A percentile compares a stretch with the other conserved stretches of the same genome.
Evolutionary conservation across 768 basidiomycete genomes (phyloP).

Genomic region (Fistulinella prunicolor): DNA sequence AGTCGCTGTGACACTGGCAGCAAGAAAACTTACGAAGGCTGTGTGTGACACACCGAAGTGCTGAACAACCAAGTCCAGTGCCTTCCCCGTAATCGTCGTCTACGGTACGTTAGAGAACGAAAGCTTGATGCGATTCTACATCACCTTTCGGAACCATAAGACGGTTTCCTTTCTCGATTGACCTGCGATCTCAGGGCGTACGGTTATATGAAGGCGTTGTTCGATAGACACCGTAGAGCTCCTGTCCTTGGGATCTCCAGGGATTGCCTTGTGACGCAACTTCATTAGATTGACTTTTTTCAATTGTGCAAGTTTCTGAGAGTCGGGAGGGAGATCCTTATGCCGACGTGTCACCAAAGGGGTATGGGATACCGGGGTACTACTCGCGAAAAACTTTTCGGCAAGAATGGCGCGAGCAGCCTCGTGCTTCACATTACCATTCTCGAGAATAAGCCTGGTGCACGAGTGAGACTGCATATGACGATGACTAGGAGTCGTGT

Average conservation of each 20-base stretch:
- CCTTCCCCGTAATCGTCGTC: slow-evolving; percentile 57
- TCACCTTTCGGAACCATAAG: slow-evolving; percentile 75
- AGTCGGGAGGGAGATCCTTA: slow-evolving; percentile 43
- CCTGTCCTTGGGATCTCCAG: slow-evolving; percentile 60
- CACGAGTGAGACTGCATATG: slow-evolving; percentile 63
- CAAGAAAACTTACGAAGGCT: slow-evolving; percentile 12
- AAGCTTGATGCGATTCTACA: neutral
- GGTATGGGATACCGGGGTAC: slow-evolving; percentile 17
- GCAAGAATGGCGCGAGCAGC: slow-evolving; percentile 52
- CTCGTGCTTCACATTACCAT: slow-evolving; percentile 36
- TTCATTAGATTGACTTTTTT: slow-evolving; percentile 67
- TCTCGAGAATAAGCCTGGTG: slow-evolving; percentile 18
- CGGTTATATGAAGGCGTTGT: slow-evolving; percentile 58
- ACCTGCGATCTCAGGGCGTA: slow-evolving; percentile 28
- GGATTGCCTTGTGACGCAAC: slow-evolving; percentile 66
- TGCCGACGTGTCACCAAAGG: slow-evolving; percentile 27
- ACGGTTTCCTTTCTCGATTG: slow-evolving; percentile 38
- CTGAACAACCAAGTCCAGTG: slow-evolving; percentile 51
- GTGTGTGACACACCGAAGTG: slow-evolving; percentile 15
- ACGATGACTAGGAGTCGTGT: slow-evolving; percentile 52
- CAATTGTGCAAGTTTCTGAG: slow-evolving; percentile 51
- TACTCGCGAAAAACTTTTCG: slow-evolving; percentile 43
- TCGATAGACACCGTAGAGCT: slow-evolving; percentile 44
- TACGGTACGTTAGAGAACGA: slow-evolving; percentile 25
- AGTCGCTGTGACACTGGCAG: neutral